phyloP scores from a whole-genome alignment of 768 basidiomycete genomes.

The Rossbeevera mucosa region DNA sequence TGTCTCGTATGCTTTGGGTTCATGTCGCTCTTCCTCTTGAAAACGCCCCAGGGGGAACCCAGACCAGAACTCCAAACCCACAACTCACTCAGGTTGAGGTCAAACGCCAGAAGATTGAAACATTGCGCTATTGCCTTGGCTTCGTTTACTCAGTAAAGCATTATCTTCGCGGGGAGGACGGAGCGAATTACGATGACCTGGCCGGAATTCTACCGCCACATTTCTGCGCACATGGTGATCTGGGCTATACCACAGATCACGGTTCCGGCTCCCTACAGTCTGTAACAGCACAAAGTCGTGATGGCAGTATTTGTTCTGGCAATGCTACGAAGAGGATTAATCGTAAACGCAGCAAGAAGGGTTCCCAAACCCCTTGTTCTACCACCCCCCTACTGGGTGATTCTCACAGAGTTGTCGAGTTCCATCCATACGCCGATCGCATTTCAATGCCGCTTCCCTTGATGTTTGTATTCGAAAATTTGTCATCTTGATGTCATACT shows the following conservation, averaged over 20 bases:
- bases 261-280: conserved; percentile 36
- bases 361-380: conserved; percentile 25
- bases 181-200: conserved; percentile 65
- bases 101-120: conserved; percentile 62
- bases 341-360: conserved; percentile 66
- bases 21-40: conserved; percentile 62
- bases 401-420: conserved; percentile 54
- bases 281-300: conserved; percentile 36
- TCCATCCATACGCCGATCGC: conserved; percentile 52
- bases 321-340: conserved; percentile 67
- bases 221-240: conserved; percentile 47
- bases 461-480: conserved; percentile 42
- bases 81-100: conserved; percentile 49
- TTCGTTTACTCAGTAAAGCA: conserved; percentile 71
- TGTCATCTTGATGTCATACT: not conserved
- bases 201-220: conserved; percentile 58
- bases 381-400: conserved; percentile 62
- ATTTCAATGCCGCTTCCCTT: conserved; percentile 78
- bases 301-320: conserved; percentile 25
- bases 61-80: conserved; percentile 49
- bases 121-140: conserved; percentile 63
- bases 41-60: conserved; percentile 37
- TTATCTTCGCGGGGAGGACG: conserved; percentile 83
- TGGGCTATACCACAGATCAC: conserved; percentile 36
- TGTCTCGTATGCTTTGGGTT: conserved; percentile 77